Conservation (phyloP, 495 filamentous ascomycete genomes). For the Aspergillus asperescens region DNA sequence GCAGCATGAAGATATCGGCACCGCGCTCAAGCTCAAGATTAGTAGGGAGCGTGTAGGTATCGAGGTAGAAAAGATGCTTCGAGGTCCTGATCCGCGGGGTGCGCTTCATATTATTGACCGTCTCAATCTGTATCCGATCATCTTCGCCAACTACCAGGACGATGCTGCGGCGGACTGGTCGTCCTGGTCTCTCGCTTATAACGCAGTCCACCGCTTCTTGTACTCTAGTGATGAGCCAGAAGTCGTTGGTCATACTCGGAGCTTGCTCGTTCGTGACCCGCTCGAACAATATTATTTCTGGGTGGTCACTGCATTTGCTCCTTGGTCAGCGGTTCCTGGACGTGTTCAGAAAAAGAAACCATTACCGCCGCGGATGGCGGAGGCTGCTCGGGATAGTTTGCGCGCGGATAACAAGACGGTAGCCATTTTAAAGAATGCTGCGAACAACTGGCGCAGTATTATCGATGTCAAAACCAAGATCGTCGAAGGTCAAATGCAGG, state of each 20-base stretch:
- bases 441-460: slow-evolving; percentile 55
- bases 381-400: slow-evolving; percentile 69
- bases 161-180: slow-evolving; percentile 42
- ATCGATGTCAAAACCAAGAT: slow-evolving; percentile 49
- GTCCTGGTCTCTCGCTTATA: slow-evolving; percentile 39
- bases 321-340: slow-evolving; percentile 61
- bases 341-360: slow-evolving; percentile 38
- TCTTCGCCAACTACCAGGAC: slow-evolving; percentile 58
- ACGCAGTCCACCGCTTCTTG: slow-evolving; percentile 31
- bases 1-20: slow-evolving; percentile 64
- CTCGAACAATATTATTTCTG: slow-evolving; percentile 66
- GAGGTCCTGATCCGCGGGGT: slow-evolving; percentile 65
- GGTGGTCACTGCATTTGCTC: slow-evolving; percentile 67
- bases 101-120: slow-evolving; percentile 69
- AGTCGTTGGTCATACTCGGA: slow-evolving; percentile 27
- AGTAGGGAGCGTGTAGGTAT: slow-evolving; percentile 80
- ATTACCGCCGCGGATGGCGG: slow-evolving; percentile 48
- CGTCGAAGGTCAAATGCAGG: slow-evolving; percentile 20
- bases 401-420: slow-evolving; percentile 68
- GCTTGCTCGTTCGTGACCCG: slow-evolving; percentile 51
- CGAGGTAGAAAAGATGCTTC: slow-evolving; percentile 88
- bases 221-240: slow-evolving; percentile 10
- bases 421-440: slow-evolving; percentile 59
- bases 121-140: slow-evolving; percentile 68
- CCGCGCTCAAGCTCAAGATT: slow-evolving; percentile 80